Conservation (phyloP, 345 rosid genomes). For the Hypericum androsaemum region DNA sequence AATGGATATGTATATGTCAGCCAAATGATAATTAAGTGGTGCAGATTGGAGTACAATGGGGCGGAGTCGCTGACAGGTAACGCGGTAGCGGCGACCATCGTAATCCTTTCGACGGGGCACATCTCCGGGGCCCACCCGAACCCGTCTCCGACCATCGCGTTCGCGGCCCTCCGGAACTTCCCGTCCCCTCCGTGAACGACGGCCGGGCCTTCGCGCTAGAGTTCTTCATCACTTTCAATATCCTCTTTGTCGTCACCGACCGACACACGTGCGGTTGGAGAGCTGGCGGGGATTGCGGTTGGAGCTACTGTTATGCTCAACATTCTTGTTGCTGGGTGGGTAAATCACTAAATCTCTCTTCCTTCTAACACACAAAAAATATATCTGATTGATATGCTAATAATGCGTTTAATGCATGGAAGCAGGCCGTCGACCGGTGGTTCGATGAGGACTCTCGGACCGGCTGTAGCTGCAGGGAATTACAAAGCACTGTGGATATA, state of each 20-base stretch:
- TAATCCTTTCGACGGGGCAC: constrained; percentile 85
- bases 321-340: constrained; percentile 83
- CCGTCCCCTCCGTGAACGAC: constrained; percentile 64
- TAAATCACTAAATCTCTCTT: background rate
- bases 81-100: constrained; percentile 90
- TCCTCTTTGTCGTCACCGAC: constrained; percentile 91
- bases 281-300: constrained; percentile 91
- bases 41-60: too few relatives aligned
- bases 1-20: too few relatives aligned
- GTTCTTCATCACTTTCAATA: constrained; percentile 82
- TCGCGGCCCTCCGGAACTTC: constrained; percentile 79
- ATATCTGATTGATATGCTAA: too few relatives aligned
- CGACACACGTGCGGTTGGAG: constrained; percentile 99
- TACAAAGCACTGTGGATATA: constrained; percentile 68
- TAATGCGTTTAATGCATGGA: too few relatives aligned
- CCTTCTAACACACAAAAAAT: too few relatives aligned
- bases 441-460: constrained; percentile 78
- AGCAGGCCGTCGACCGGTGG: constrained; percentile 85
- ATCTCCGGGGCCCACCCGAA: constrained; percentile 94
- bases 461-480: constrained; percentile 90
- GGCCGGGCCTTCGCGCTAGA: constrained; percentile 94
- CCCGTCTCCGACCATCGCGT: constrained; percentile 84
- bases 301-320: constrained; percentile 97
- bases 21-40: too few relatives aligned
- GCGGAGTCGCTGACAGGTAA: constrained; percentile 80